phyloP scores from a whole-genome alignment of 495 filamentous ascomycete species.

The Evernia prunastri region DNA sequence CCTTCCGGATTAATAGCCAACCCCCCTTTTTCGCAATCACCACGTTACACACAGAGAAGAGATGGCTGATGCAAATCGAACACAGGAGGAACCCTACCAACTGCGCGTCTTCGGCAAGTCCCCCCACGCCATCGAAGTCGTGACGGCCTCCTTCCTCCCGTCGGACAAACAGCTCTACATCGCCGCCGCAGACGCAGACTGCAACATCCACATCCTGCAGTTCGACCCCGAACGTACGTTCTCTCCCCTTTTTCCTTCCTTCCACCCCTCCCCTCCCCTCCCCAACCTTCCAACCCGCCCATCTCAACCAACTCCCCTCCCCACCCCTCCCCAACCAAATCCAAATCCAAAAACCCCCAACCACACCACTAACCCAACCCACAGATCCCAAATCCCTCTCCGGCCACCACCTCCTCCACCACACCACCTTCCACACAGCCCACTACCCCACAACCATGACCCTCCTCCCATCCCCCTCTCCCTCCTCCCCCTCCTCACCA shows the following conservation, averaged over 20 bases:
- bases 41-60: not conserved
- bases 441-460: slow-evolving; percentile 67
- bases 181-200: slow-evolving; percentile 75
- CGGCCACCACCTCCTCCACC: slow-evolving; percentile 78
- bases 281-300: not conserved
- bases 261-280: not conserved
- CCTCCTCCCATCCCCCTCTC: slow-evolving; percentile 61
- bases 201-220: slow-evolving; percentile 79
- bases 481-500: slow-evolving; percentile 26
- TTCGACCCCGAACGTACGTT: slow-evolving; percentile 81
- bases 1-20: not conserved
- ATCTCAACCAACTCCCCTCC: not conserved
- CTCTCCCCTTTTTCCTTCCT: not conserved
- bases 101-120: slow-evolving; percentile 90
- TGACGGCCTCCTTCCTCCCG: slow-evolving; percentile 82
- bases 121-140: slow-evolving; percentile 63
- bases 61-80: not conserved
- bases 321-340: not conserved
- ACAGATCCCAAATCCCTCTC: slow-evolving; percentile 88
- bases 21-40: not conserved
- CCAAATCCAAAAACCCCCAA: not conserved
- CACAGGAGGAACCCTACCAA: slow-evolving; percentile 80
- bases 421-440: slow-evolving; percentile 79
- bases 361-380: not conserved
- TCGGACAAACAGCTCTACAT: slow-evolving; percentile 77